phyloP scores from a whole-genome alignment of 202 grass and related monocot genomes.

The Carex arenaria region DNA sequence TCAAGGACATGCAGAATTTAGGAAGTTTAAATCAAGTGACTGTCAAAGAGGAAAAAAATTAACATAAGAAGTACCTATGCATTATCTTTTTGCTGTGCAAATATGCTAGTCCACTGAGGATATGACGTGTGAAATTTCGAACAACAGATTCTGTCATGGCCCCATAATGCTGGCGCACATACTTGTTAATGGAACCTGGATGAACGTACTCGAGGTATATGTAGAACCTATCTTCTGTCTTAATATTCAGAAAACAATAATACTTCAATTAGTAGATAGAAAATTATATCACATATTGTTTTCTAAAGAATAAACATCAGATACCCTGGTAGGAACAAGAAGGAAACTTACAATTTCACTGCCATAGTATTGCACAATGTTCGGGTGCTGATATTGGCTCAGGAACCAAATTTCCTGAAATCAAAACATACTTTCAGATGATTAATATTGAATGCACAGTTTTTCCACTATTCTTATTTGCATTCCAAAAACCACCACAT shows the following conservation, averaged over 20 bases:
- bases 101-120: conserved; percentile 72
- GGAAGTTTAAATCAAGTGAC: background rate
- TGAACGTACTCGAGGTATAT: conserved; percentile 97
- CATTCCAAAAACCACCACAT: background rate
- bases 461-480: background rate
- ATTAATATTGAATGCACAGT: background rate
- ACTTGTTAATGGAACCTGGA: conserved; percentile 93
- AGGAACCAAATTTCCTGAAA: conserved; percentile 91
- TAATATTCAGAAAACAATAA: conserved; percentile 30
- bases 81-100: conserved; percentile 90
- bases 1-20: background rate
- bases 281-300: background rate
- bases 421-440: conserved; percentile 16
- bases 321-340: background rate
- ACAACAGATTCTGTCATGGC: conserved; percentile 91
- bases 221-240: conserved; percentile 90
- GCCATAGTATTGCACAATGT: conserved; percentile 97
- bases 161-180: conserved; percentile 70
- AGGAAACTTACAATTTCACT: conserved; percentile 68
- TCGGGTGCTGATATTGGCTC: conserved; percentile 87
- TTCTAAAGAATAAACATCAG: background rate
- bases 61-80: conserved; percentile 59
- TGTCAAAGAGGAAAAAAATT: background rate
- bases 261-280: background rate
- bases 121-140: conserved; percentile 89